These are phyloP conservation scores for Yamadazyma membranifaciens DNA, from an alignment of 1,139 yeast species.

Conservation along the genomic window DNA sequence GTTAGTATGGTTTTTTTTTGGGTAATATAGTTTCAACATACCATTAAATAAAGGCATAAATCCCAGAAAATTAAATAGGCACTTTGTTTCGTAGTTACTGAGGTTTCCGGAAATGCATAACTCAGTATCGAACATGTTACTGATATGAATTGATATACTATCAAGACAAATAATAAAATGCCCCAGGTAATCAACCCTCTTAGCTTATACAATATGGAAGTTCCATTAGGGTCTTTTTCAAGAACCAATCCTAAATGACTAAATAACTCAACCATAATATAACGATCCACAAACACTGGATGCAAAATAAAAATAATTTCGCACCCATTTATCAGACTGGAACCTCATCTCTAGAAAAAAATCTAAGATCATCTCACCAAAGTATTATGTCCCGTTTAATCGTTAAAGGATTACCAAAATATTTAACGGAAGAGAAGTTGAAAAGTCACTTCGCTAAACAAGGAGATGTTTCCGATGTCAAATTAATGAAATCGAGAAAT, in stretches of 20 bases:
- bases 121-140: slow-evolving; percentile 16
- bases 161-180: slow-evolving; percentile 15
- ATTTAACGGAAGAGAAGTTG: slow-evolving; percentile 74
- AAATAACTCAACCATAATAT: slow-evolving; percentile 16
- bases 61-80: slow-evolving; percentile 35
- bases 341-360: slow-evolving; percentile 1
- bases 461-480: slow-evolving; percentile 80
- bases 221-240: slow-evolving; percentile 13
- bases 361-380: slow-evolving; percentile 4
- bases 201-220: slow-evolving; percentile 12
- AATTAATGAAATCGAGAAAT: slow-evolving; percentile 70
- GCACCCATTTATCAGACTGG: slow-evolving; percentile 1
- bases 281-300: not conserved
- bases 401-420: slow-evolving; percentile 89
- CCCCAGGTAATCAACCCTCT: slow-evolving; percentile 20
- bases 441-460: slow-evolving; percentile 64
- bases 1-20: slow-evolving; percentile 6
- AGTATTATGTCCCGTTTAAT: slow-evolving; percentile 96
- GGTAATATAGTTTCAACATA: slow-evolving; percentile 17
- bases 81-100: slow-evolving; percentile 22
- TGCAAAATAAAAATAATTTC: not conserved
- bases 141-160: slow-evolving; percentile 28
- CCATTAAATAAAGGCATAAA: slow-evolving; percentile 30
- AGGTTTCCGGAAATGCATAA: slow-evolving; percentile 28
- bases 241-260: slow-evolving; percentile 22